phyloP scores from a whole-genome alignment of 345 rosid species.

The Melaleuca alternifolia region DNA sequence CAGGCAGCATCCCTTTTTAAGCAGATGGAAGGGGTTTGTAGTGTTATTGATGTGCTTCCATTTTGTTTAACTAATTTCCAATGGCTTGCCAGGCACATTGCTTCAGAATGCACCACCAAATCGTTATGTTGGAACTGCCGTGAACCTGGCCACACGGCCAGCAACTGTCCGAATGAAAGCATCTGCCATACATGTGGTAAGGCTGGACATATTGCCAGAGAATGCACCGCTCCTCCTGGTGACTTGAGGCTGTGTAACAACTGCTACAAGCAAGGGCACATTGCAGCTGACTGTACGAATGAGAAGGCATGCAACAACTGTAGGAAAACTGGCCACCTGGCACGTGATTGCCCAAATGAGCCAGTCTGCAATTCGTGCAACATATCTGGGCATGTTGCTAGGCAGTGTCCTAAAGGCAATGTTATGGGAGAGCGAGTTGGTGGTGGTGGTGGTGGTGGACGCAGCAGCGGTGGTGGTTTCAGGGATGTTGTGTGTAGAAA shows the following conservation, averaged over 20 bases:
- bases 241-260: constrained; percentile 86
- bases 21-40: neutral
- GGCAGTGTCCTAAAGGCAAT: constrained; percentile 66
- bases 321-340: constrained; percentile 84
- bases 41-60: neutral
- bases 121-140: constrained; percentile 92
- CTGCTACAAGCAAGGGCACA: constrained; percentile 92
- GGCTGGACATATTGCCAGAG: constrained; percentile 86
- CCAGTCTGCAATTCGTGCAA: constrained; percentile 80
- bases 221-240: constrained; percentile 71
- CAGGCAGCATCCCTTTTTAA: neutral
- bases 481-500: constrained; percentile 66
- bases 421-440: constrained; percentile 36
- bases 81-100: constrained; percentile 60
- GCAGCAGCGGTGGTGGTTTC: constrained; percentile 20
- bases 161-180: constrained; percentile 81
- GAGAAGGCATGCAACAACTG: constrained; percentile 97
- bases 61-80: neutral
- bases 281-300: constrained; percentile 83
- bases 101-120: constrained; percentile 87
- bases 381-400: constrained; percentile 74
- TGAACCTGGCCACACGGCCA: constrained; percentile 87
- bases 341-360: constrained; percentile 79
- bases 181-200: constrained; percentile 98
- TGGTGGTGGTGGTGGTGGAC: constrained; percentile 1